These are phyloP conservation scores for Auxenochlorella protothecoides DNA, from an alignment of 139 green algal species.

Conservation along the genomic window DNA sequence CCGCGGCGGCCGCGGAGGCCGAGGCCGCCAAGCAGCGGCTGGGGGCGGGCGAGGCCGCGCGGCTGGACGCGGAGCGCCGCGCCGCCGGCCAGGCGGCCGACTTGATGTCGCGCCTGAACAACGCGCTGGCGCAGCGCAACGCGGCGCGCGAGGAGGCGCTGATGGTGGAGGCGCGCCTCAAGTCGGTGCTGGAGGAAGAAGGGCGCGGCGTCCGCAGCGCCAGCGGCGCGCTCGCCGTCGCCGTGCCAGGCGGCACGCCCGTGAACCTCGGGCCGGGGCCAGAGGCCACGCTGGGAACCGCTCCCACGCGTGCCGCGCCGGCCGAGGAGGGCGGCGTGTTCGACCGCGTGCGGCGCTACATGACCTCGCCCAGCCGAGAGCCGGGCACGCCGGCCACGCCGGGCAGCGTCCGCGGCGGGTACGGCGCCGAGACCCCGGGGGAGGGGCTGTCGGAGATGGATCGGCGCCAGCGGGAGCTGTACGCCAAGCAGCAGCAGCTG, in stretches of 20 bases:
- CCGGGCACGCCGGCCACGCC: constrained; percentile 2
- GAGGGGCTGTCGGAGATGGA: constrained; percentile 55
- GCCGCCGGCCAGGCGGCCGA: constrained; percentile 19
- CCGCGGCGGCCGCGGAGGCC: too few species aligned
- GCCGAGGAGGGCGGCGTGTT: constrained; percentile 21
- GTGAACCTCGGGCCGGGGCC: background rate
- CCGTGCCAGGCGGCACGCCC: background rate
- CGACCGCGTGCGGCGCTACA: constrained; percentile 30
- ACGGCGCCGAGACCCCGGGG: background rate
- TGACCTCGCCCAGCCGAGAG: constrained; percentile 14
- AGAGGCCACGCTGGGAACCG: too few species aligned
- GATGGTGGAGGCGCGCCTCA: constrained; percentile 28
- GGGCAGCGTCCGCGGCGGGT: background rate
- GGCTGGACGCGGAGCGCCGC: constrained; percentile 2
- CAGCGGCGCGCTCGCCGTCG: constrained; percentile 4
- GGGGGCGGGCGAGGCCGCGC: constrained; percentile 5
- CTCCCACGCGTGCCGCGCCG: too few species aligned
- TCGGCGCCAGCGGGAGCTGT: constrained; percentile 61
- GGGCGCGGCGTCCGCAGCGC: background rate
- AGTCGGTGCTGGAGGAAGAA: constrained; percentile 37
- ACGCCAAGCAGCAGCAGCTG: constrained; percentile 76
- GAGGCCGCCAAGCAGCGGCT: too few species aligned
- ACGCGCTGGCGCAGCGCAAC: constrained; percentile 73
- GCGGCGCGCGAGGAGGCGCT: constrained; percentile 65
- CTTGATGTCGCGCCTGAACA: constrained; percentile 59